phyloP scores from a whole-genome alignment of 192 early-diverging fungal genomes.

The Coemansia sp. region DNA sequence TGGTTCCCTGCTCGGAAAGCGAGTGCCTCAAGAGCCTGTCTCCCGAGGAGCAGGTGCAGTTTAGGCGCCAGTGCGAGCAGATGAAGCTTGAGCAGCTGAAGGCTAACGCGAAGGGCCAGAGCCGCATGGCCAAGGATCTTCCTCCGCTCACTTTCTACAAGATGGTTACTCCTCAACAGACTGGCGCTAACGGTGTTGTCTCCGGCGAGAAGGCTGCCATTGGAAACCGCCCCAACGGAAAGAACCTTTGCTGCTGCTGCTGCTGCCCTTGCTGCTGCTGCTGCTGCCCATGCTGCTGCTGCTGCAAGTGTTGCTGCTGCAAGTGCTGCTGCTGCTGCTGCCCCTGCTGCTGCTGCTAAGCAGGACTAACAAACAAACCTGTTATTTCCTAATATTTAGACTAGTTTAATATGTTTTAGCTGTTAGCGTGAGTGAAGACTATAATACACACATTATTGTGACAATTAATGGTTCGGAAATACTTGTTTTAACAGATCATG shows the following conservation, averaged over 20 bases:
- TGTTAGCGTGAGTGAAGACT: no score
- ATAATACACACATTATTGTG: no score
- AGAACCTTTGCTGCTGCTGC: conserved; percentile 49
- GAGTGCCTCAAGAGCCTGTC: conserved; percentile 43
- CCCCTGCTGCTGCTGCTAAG: conserved; percentile 26
- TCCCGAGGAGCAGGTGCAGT: conserved; percentile 35
- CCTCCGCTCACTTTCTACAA: conserved; percentile 32
- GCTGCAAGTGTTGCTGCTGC: conserved; percentile 32
- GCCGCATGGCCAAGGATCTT: conserved; percentile 25
- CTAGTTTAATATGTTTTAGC: background rate
- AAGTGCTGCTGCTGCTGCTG: conserved; percentile 38
- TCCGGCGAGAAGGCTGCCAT: conserved; percentile 13
- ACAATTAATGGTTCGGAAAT: no score
- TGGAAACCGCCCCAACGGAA: conserved; percentile 40
- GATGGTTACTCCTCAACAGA: conserved; percentile 26
- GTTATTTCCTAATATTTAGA: background rate
- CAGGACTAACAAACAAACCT: background rate
- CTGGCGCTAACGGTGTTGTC: conserved; percentile 10
- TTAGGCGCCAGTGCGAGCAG: conserved; percentile 42
- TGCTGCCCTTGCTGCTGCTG: conserved; percentile 40
- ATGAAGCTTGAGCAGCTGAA: conserved; percentile 28
- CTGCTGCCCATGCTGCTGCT: conserved; percentile 41
- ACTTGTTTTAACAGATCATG: no score
- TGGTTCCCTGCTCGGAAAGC: conserved; percentile 43
- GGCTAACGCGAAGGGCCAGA: conserved; percentile 28